Evolutionary conservation across 1,284 basidiomycete genomes (phyloP).

Genomic region (Cutaneotrichosporon spelunceum): DNA sequence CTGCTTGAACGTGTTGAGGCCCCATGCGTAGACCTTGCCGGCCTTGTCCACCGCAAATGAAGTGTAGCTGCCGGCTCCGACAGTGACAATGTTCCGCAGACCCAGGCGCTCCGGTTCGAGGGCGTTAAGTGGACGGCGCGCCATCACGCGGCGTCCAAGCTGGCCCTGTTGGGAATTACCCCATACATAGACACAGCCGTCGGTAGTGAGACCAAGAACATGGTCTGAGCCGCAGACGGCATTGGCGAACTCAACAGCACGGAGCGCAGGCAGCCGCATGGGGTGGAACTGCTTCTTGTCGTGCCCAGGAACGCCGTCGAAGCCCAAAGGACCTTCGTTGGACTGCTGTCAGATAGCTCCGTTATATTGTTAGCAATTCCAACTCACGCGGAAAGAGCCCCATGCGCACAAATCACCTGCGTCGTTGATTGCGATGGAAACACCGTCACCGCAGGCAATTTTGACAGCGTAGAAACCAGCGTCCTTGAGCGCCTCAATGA

Average conservation of each 20-base stretch:
- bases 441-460: conserved; percentile 77
- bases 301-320: conserved; percentile 61
- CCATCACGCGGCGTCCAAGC: conserved; percentile 77
- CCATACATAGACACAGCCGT: conserved; percentile 72
- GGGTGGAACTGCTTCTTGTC: conserved; percentile 53
- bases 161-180: conserved; percentile 84
- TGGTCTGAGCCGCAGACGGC: conserved; percentile 82
- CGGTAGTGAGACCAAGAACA: conserved; percentile 76
- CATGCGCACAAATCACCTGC: conserved; percentile 79
- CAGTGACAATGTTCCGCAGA: conserved; percentile 68
- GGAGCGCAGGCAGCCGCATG: conserved; percentile 50
- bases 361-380: background rate
- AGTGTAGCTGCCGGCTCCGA: conserved; percentile 78
- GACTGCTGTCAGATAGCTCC: conserved; percentile 42
- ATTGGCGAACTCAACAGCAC: conserved; percentile 59
- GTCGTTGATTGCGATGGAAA: conserved; percentile 73
- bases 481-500: conserved; percentile 66
- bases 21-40: conserved; percentile 86
- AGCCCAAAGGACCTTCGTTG: conserved; percentile 80
- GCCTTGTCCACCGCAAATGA: conserved; percentile 82
- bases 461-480: conserved; percentile 76
- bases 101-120: conserved; percentile 70
- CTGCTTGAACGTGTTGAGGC: conserved; percentile 75
- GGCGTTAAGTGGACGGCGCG: conserved; percentile 75
- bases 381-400: conserved; percentile 86